Evolutionary conservation across 2,329 filamentous ascomycete species (phyloP).

Genomic region (Scedosporium boydii): DNA sequence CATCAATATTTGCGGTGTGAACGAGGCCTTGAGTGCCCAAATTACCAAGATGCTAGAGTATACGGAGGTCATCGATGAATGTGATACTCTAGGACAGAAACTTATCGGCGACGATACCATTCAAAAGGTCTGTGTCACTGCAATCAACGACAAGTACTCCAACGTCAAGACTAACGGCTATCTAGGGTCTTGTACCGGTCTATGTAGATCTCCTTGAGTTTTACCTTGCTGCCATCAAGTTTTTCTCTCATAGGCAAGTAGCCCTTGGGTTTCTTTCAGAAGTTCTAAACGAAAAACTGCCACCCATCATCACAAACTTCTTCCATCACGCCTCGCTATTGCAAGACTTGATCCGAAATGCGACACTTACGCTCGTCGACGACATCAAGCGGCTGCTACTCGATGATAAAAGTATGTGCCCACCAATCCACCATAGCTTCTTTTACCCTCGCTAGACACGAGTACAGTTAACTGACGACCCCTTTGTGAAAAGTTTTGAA

Average conservation of each 20-base stretch:
- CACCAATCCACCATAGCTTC: background rate
- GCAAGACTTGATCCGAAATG: background rate
- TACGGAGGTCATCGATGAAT: background rate
- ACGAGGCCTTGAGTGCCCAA: background rate
- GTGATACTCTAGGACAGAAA: background rate
- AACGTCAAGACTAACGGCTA: no score
- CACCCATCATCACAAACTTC: background rate
- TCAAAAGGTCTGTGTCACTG: background rate
- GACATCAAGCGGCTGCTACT: background rate
- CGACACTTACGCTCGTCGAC: background rate
- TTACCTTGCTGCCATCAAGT: background rate
- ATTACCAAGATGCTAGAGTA: background rate
- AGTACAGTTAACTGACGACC: background rate
- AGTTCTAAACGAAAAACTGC: background rate
- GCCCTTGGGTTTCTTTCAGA: background rate
- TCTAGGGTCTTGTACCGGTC: background rate
- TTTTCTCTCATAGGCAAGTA: background rate
- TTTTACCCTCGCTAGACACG: background rate
- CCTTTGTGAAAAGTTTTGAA: background rate
- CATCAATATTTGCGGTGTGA: background rate
- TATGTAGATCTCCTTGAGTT: background rate
- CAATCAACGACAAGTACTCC: background rate
- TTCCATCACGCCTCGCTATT: background rate
- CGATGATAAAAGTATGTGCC: background rate
- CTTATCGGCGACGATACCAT: background rate